Base-by-base conservation (phyloP, 2,329 filamentous ascomycete species). In the Colletotrichum theobromicola region DNA sequence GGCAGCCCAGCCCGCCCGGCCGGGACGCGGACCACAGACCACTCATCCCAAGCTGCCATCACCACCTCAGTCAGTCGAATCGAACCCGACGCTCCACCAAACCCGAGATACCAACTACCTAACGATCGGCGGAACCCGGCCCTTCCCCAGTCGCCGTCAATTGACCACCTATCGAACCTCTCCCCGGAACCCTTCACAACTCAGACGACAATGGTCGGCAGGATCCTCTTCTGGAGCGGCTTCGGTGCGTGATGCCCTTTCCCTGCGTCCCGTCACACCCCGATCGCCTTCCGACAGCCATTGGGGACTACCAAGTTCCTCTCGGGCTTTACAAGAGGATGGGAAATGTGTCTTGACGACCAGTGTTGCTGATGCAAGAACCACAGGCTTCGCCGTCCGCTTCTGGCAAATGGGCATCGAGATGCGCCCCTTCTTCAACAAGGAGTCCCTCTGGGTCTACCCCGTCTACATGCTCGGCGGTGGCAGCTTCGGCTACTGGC, bases 381-480 rank as follows among this genome's bases (percentile, higher is more conserved):
- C 10, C 28, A 74, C 80, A 99, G 97, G 97, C 89, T 87, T 98
- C 81, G 95, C 94, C 83, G 94, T 96, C 82, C 94, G 96, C 80
- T 91, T 97, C 86, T 98, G 96, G 95, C 97, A 98, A 87, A 93
- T 99, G 84, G 97, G 96, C 82, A 97, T 99, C 84, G 95, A 99
- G 88, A 98, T 98, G 95, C 95, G 96, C 77, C 97, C 96, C 67
- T 93, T 98, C 85, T 95, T 98, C 90, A 93, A 94, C 87, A 92
- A 90, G 82, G 90, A 93, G 83, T 94, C 94, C 70, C 91, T 98
- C 81, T 97, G 95, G 94, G 95, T 92, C 66, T 99, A 98, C 88
- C 97, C 97, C 70, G 87, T 96, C 79, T 99, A 97, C 86, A 96
- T 93, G 74, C 91, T 91, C 79, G 91, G 95, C 77, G 96, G 96